These are phyloP conservation scores for Phanerochaete sordida DNA, from an alignment of 768 basidiomycete genomes.

Conservation along the genomic window DNA sequence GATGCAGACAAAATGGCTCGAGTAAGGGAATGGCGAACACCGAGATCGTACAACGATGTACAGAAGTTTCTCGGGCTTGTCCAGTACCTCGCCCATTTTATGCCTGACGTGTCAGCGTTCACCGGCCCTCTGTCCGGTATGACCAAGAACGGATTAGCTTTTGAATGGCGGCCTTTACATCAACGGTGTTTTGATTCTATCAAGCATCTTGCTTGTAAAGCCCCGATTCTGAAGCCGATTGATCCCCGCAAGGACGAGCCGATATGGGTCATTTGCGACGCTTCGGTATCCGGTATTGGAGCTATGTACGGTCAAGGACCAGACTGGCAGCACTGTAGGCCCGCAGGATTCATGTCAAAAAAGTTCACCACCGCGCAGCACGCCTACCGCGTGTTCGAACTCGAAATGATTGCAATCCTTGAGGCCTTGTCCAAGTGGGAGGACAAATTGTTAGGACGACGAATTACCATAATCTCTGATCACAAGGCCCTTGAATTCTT, in stretches of 20 bases:
- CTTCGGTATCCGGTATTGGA: constrained; percentile 14
- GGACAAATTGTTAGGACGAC: constrained; percentile 20
- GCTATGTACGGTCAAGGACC: constrained; percentile 21
- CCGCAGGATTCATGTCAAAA: constrained; percentile 25
- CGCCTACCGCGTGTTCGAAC: constrained; percentile 36
- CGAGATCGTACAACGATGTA: constrained; percentile 31
- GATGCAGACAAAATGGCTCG: constrained; percentile 33
- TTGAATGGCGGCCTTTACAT: constrained; percentile 26
- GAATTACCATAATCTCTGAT: constrained; percentile 23
- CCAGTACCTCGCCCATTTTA: constrained; percentile 34
- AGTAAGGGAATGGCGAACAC: constrained; percentile 33
- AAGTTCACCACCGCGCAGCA: constrained; percentile 25
- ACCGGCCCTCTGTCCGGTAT: constrained; percentile 30
- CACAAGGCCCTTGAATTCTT: constrained; percentile 24
- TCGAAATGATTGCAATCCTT: constrained; percentile 31
- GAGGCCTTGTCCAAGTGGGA: constrained; percentile 35
- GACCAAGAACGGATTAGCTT: constrained; percentile 24
- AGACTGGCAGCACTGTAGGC: constrained; percentile 7
- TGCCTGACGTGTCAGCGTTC: constrained; percentile 32
- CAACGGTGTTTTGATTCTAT: constrained; percentile 18
- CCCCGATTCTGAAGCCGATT: constrained; percentile 7
- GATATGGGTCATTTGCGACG: constrained; percentile 24
- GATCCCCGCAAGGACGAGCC: constrained; percentile 7
- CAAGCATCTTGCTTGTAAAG: not conserved
- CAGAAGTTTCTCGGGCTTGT: constrained; percentile 38